Conservation (phyloP, 2,329 filamentous ascomycete species). For the Monosporascus sp. region DNA sequence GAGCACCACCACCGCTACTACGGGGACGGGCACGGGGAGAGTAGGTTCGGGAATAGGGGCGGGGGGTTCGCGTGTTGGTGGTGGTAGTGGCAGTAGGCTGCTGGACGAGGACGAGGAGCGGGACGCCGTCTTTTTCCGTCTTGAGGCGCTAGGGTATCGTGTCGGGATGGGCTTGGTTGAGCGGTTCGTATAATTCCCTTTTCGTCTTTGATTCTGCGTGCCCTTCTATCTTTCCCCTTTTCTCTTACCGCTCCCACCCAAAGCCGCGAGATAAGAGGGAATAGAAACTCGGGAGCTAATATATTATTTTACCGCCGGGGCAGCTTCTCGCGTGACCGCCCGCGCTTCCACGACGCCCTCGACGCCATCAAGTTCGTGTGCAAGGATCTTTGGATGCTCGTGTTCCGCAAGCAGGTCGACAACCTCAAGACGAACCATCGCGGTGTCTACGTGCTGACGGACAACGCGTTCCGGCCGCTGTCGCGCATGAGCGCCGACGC, state of each 20-base stretch:
- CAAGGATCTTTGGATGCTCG: conserved; percentile 93
- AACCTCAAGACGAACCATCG: conserved; percentile 98
- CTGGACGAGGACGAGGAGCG: conserved; percentile 75
- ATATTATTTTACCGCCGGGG: no score
- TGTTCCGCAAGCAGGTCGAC: conserved; percentile 96
- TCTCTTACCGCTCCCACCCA: background rate
- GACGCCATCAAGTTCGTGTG: conserved; percentile 98
- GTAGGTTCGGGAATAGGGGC: background rate
- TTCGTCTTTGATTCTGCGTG: background rate
- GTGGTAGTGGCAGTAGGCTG: conserved; percentile 18
- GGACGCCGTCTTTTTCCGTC: conserved; percentile 77
- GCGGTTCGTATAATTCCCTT: conserved; percentile 50
- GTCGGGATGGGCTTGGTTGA: conserved; percentile 92
- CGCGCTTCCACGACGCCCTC: conserved; percentile 85
- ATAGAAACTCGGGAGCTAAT: no score
- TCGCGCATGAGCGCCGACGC: conserved; percentile 82
- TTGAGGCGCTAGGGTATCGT: conserved; percentile 83
- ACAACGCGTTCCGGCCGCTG: conserved; percentile 86
- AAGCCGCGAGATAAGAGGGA: background rate
- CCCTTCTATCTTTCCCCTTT: background rate
- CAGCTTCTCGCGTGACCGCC: conserved; percentile 77
- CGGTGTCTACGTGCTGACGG: conserved; percentile 93
- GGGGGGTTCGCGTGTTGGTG: background rate
- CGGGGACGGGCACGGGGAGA: conserved; percentile 1
- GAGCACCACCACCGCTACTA: conserved; percentile 4